phyloP scores from a whole-genome alignment of 2,329 filamentous ascomycete species.

The Neonectria neomacrospora region DNA sequence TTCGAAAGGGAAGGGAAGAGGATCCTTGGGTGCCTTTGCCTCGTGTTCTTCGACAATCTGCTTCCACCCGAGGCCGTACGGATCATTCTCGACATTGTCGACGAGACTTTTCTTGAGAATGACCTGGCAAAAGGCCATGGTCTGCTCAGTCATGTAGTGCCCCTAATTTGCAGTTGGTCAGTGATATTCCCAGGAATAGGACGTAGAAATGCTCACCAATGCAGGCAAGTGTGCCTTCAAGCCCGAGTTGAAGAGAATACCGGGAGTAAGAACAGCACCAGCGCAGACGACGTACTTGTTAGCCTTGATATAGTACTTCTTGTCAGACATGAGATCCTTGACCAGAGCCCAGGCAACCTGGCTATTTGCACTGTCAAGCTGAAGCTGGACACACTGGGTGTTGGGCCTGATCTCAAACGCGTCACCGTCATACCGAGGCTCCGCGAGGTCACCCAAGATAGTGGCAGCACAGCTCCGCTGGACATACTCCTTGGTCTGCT shows the following conservation, averaged over 20 bases:
- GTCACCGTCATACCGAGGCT: neutral
- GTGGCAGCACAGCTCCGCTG: constrained; percentile 12
- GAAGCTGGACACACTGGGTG: constrained; percentile 7
- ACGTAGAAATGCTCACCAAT: neutral
- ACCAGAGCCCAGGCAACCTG: neutral
- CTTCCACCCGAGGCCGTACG: neutral
- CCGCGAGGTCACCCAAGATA: constrained; percentile 4
- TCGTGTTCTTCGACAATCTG: neutral
- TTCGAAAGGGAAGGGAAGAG: constrained; percentile 15
- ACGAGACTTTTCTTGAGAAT: constrained; percentile 1
- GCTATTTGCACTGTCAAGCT: neutral
- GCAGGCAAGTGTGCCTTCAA: neutral
- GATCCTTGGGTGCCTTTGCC: neutral
- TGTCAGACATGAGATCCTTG: neutral
- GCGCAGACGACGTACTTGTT: constrained; percentile 17
- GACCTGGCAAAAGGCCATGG: constrained; percentile 17
- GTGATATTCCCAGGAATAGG: neutral
- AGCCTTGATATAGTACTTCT: constrained; percentile 6
- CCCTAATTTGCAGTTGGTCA: neutral
- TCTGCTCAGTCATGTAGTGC: constrained; percentile 11
- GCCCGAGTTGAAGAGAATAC: constrained; percentile 10
- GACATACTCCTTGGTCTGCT: neutral
- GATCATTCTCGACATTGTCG: neutral
- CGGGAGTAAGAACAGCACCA: constrained; percentile 12
- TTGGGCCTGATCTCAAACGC: constrained; percentile 9